phyloP scores from a whole-genome alignment of 805 yeast species.

The Saturnispora ahearnii region DNA sequence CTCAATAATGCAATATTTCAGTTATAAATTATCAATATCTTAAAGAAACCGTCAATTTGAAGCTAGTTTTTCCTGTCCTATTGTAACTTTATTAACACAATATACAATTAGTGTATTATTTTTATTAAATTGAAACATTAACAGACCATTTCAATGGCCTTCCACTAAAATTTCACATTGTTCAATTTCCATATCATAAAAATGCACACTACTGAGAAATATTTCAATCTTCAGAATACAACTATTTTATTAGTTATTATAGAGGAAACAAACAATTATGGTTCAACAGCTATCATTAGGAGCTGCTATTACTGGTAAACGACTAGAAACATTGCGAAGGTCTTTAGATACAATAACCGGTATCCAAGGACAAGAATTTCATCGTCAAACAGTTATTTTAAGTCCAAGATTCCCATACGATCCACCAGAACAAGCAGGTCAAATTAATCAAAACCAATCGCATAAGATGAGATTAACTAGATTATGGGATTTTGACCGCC shows the following conservation, averaged over 20 bases:
- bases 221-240: too few relatives aligned
- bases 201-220: background rate
- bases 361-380: constrained; percentile 34
- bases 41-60: too few relatives aligned
- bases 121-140: too few relatives aligned
- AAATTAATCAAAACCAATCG: constrained; percentile 49
- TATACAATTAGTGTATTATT: too few relatives aligned
- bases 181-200: too few relatives aligned
- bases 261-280: constrained; percentile 25
- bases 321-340: constrained; percentile 34
- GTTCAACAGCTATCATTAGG: constrained; percentile 47
- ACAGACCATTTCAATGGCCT: too few relatives aligned
- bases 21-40: too few relatives aligned
- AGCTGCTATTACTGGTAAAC: constrained; percentile 34
- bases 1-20: too few relatives aligned
- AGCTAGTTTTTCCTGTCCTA: too few relatives aligned
- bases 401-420: constrained; percentile 43
- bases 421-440: constrained; percentile 48
- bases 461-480: constrained; percentile 42
- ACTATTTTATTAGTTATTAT: too few relatives aligned
- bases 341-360: constrained; percentile 49
- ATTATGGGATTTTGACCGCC: constrained; percentile 30
- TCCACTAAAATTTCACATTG: too few relatives aligned
- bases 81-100: too few relatives aligned
- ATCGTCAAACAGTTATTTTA: constrained; percentile 41